Evolutionary conservation across 805 yeast genomes (phyloP).

Genomic region (Metschnikowia hibisci): DNA sequence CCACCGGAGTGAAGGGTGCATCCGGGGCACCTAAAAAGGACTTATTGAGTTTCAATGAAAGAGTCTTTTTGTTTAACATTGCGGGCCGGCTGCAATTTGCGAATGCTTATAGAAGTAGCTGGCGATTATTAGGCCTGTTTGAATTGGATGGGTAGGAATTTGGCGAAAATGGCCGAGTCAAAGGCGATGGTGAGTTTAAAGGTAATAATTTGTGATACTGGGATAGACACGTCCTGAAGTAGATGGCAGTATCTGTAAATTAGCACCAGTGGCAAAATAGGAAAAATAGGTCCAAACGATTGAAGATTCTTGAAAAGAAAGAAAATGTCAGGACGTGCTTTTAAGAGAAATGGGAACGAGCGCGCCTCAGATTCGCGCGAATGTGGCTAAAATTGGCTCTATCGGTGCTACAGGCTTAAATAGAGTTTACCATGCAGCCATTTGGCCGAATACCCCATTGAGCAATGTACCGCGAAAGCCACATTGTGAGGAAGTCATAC

Average conservation of each 20-base stretch:
- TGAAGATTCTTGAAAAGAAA: background rate
- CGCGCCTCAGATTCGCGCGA: conserved; percentile 5
- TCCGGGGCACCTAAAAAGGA: conserved; percentile 22
- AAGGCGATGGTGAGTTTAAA: no score
- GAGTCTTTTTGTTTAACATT: conserved; percentile 34
- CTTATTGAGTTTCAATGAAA: conserved; percentile 34
- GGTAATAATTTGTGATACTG: no score
- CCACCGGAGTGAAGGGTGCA: conserved; percentile 44
- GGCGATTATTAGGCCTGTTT: background rate
- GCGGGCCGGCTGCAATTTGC: background rate
- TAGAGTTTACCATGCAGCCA: background rate
- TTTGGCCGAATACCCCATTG: background rate
- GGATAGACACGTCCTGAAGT: no score
- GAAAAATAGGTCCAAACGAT: background rate
- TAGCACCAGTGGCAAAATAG: background rate
- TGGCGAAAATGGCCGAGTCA: no score
- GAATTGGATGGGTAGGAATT: background rate
- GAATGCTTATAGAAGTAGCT: background rate
- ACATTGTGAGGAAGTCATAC: no score
- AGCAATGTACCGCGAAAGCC: no score
- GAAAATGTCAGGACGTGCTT: background rate
- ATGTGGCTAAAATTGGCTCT: conserved; percentile 1
- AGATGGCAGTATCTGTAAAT: no score
- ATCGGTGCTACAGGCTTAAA: background rate
- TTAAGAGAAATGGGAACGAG: background rate